These are phyloP conservation scores for Acanthamoeba triangularis DNA, from an alignment of 208 protist species.

Conservation along the genomic window DNA sequence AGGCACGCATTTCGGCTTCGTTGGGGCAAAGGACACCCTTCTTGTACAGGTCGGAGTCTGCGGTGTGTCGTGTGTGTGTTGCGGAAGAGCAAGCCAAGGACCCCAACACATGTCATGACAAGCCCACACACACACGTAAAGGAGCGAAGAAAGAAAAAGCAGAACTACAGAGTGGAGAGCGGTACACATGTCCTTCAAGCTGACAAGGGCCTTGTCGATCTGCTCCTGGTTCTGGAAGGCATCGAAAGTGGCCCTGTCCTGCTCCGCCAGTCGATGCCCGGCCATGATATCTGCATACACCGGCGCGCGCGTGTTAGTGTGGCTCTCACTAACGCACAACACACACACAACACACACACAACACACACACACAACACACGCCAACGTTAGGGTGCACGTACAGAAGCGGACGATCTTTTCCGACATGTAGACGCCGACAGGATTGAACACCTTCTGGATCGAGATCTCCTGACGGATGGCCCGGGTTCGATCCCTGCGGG, in stretches of 20 bases:
- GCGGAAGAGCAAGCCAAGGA: too few relatives aligned
- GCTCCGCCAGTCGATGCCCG: constrained; percentile 36
- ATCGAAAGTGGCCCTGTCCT: constrained; percentile 36
- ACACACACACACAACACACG: too few relatives aligned
- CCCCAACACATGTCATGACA: too few relatives aligned
- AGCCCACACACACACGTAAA: background rate
- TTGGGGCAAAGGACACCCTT: constrained; percentile 59
- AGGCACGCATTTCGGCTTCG: constrained; percentile 69
- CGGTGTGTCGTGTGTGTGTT: background rate
- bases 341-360: too few relatives aligned
- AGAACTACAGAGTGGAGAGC: background rate
- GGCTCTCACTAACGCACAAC: background rate
- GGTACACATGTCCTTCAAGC: constrained; percentile 60
- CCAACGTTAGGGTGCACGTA: background rate
- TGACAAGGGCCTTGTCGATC: constrained; percentile 35
- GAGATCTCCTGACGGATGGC: constrained; percentile 69
- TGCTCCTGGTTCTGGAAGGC: constrained; percentile 69
- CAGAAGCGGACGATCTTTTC: constrained; percentile 72
- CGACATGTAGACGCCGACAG: constrained; percentile 47
- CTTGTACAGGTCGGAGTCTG: constrained; percentile 49
- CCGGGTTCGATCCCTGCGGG: constrained; percentile 43
- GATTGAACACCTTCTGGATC: constrained; percentile 47
- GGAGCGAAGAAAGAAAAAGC: too few relatives aligned
- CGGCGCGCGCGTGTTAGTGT: background rate
- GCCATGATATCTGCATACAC: constrained; percentile 12